Evolutionary conservation across 2,329 filamentous ascomycete species (phyloP), one percentile per base, ranked within the genome.

Genomic region (Stenocarpella maydis): DNA sequence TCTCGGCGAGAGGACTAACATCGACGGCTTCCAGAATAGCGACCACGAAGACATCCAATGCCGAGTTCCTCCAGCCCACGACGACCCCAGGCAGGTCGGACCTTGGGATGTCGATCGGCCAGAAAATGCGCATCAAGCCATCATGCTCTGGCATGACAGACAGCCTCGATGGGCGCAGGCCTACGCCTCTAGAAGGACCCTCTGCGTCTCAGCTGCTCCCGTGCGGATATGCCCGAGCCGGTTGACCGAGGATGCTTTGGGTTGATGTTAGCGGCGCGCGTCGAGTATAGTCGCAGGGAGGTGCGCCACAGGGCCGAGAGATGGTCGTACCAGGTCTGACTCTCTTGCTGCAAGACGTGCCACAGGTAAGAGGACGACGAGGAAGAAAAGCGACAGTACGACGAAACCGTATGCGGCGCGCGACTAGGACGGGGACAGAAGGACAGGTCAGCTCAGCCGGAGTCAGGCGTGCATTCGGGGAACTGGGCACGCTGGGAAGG

Each of bases 111-210:
- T 97, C 95, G 77, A 92, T 92, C 76, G 96, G 97, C 96, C 96
- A 99, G 84, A 99, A 98, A 84, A 99, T 91, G 85, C 96, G 94
- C 91, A 98, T 94, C 85, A 98, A 86, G 77, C 93, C 95, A 93
- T 96, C 88, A 86, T 90, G 86, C 83, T 88, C 88, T 84, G 88
- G 84, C 88, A 91, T 91, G 86, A 85, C 87, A 74, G 71, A 72
- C 71, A 75, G 75, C 74, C 72, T 75, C 74, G 75, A 74, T 72
- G 72, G 76, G 74, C 74, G 67, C 67, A 65, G 60, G 67, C 68
- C 68, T 77, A 74, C 75, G 72, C 34, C 60, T 55, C 87, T 88
- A 98, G 82, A 99, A 98, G 71, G 96, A 99, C 75, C 96, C 96
- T 80, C 96, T 90, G 76, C 96, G 91, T 82, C 94, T 91, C 75